Conservation (phyloP, 208 protist species). For the Leishmania mexicana region DNA sequence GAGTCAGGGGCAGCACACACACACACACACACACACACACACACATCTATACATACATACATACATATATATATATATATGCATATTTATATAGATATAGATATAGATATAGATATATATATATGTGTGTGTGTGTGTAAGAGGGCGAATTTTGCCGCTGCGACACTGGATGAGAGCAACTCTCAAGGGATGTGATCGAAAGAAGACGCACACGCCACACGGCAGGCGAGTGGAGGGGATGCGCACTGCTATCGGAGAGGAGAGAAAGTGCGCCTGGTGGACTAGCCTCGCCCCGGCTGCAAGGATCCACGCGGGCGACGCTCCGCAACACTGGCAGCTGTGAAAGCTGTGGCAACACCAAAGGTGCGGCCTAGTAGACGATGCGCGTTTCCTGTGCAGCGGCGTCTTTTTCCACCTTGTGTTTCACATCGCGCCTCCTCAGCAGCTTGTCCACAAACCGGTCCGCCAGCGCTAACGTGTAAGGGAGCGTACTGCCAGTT, state of each 20-base stretch:
- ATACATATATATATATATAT: too few relatives aligned
- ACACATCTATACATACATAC: too few relatives aligned
- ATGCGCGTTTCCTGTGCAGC: conserved; percentile 46
- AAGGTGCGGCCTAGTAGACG: conserved; percentile 47
- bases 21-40: too few relatives aligned
- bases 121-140: too few relatives aligned
- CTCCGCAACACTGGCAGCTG: background rate
- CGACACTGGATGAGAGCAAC: background rate
- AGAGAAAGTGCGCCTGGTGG: background rate
- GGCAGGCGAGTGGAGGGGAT: background rate
- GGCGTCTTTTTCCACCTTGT: conserved; percentile 42
- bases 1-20: background rate
- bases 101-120: too few relatives aligned
- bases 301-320: background rate
- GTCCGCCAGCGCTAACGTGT: conserved; percentile 70
- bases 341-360: background rate
- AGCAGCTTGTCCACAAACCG: conserved; percentile 67
- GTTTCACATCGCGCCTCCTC: conserved; percentile 40
- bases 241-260: background rate
- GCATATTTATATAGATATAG: too few relatives aligned
- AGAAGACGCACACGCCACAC: background rate
- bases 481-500: conserved; percentile 59
- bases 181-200: background rate
- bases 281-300: background rate
- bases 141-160: background rate